Percentiles rank a stretch among this genome's conserved stretches.
Conservation (phyloP, 352 stramenopile genomes). For the Pythium insidiosum region DNA sequence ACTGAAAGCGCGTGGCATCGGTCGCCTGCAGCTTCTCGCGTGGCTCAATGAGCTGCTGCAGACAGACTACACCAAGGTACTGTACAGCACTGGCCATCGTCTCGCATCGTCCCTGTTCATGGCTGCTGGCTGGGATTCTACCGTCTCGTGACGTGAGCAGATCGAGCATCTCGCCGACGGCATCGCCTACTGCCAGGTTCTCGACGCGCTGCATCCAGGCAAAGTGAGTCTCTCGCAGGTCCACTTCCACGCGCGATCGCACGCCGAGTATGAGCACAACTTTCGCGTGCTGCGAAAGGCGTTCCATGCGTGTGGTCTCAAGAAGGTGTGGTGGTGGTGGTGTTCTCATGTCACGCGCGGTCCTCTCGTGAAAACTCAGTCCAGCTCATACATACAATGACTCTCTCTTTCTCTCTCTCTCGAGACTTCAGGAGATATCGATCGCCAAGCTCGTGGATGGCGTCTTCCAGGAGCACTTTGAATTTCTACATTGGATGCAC, state of each 20-base stretch:
- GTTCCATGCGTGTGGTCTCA: conserved; percentile 53
- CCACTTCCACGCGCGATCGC: conserved; percentile 44
- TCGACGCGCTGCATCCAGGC: conserved; percentile 58
- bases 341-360: no score
- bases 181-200: conserved; percentile 73
- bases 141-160: no score
- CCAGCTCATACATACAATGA: no score
- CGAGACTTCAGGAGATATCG: conserved; percentile 43
- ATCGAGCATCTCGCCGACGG: conserved; percentile 75
- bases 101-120: neutral
- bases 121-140: no score
- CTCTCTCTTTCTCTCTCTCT: no score
- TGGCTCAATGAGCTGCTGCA: conserved; percentile 79
- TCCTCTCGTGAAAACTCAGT: no score
- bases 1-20: conserved; percentile 68
- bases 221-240: conserved; percentile 54
- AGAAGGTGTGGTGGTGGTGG: conserved; percentile 25
- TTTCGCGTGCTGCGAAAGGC: conserved; percentile 43
- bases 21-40: conserved; percentile 62
- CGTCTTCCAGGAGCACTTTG: conserved; percentile 77
- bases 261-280: conserved; percentile 57
- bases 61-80: conserved; percentile 75
- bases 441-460: conserved; percentile 56
- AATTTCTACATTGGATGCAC: conserved; percentile 78
- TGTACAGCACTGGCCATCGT: neutral